These are phyloP conservation scores for Cyclocybe aegerita DNA, from an alignment of 768 basidiomycete species.

Conservation along the genomic window DNA sequence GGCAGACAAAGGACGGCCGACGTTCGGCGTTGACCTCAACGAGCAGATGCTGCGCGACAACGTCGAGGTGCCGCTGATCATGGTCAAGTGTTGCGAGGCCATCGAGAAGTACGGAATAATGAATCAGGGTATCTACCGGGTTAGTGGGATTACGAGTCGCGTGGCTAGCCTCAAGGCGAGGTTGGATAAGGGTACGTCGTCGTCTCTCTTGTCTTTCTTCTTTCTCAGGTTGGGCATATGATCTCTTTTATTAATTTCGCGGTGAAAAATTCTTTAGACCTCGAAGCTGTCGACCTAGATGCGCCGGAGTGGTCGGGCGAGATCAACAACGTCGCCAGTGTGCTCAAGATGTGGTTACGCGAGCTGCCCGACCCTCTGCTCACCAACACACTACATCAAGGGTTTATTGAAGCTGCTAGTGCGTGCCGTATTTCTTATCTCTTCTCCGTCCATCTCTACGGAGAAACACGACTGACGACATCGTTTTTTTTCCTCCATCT, in stretches of 20 bases:
- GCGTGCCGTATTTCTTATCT: conserved; percentile 28
- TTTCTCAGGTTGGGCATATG: conserved; percentile 3
- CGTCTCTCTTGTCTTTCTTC: background rate
- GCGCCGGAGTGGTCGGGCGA: conserved; percentile 89
- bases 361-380: conserved; percentile 94
- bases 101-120: conserved; percentile 89
- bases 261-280: conserved; percentile 42
- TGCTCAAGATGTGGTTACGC: conserved; percentile 93
- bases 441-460: conserved; percentile 1
- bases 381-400: conserved; percentile 80
- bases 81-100: conserved; percentile 86
- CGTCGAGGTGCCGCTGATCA: conserved; percentile 83
- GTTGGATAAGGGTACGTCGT: conserved; percentile 76
- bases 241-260: background rate
- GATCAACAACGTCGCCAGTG: conserved; percentile 95
- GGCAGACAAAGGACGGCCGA: conserved; percentile 68
- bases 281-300: conserved; percentile 86
- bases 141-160: conserved; percentile 89
- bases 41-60: conserved; percentile 94
- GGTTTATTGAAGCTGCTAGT: conserved; percentile 96
- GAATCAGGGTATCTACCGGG: conserved; percentile 88
- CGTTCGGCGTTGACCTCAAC: conserved; percentile 89
- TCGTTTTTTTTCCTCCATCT: conserved; percentile 6
- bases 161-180: conserved; percentile 79
- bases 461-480: conserved; percentile 5